Evolutionary conservation across 805 yeast genomes (phyloP).

Genomic region (Cyberlindnera nakhonratchasimensis): DNA sequence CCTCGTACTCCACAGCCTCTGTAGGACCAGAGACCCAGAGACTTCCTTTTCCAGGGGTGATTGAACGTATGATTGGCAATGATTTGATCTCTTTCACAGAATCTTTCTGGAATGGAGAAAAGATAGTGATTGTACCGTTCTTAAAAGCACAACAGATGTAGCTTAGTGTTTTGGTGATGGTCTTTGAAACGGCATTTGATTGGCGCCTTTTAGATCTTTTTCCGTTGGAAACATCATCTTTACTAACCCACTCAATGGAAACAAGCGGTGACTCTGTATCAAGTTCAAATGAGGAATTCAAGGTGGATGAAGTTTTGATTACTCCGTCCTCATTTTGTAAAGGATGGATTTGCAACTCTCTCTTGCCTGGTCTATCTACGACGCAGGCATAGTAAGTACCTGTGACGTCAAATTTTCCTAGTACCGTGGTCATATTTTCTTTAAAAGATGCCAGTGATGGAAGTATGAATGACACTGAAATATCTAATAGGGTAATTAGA

Average conservation of each 20-base stretch:
- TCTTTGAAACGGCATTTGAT: conserved; percentile 9
- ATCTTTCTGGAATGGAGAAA: conserved; percentile 42
- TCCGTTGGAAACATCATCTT: conserved; percentile 15
- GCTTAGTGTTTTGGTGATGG: conserved; percentile 17
- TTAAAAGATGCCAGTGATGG: neutral
- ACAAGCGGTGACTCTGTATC: conserved; percentile 37
- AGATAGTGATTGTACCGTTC: conserved; percentile 39
- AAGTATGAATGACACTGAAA: neutral
- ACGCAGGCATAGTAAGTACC: conserved; percentile 36
- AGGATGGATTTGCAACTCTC: conserved; percentile 43
- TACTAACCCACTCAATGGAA: conserved; percentile 35
- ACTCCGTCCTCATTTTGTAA: conserved; percentile 22
- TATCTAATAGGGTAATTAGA: too few species aligned
- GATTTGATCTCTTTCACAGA: conserved; percentile 35
- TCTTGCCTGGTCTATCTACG: conserved; percentile 42
- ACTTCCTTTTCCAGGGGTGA: conserved; percentile 20
- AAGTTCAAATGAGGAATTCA: conserved; percentile 37
- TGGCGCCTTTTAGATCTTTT: conserved; percentile 29
- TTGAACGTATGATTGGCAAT: conserved; percentile 23
- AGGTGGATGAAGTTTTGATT: conserved; percentile 19
- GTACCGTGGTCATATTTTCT: conserved; percentile 8
- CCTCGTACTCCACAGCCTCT: conserved; percentile 18
- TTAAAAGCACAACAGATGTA: conserved; percentile 34
- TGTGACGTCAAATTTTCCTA: conserved; percentile 29
- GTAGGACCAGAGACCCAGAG: conserved; percentile 30